A percentile compares a stretch with the other conserved stretches of the same genome.
Evolutionary conservation across 202 grass and related monocot species (phyloP).

Genomic region (Eragrostis tef): DNA sequence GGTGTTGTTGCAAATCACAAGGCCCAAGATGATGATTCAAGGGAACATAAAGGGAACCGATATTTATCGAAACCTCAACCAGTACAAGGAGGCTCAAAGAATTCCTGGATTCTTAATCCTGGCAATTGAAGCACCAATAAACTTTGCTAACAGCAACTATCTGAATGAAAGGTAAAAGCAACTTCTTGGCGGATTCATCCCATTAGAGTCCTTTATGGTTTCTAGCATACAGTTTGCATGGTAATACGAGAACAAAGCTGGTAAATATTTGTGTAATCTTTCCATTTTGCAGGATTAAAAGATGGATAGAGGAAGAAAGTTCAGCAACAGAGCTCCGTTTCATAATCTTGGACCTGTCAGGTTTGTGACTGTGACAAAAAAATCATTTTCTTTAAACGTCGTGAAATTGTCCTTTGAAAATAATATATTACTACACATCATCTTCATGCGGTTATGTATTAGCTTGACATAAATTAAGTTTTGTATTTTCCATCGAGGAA

Average conservation of each 20-base stretch:
- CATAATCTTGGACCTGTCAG: constrained; percentile 79
- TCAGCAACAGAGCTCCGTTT: constrained; percentile 50
- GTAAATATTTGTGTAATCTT: neutral
- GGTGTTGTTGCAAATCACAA: constrained; percentile 83
- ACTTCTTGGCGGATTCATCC: neutral
- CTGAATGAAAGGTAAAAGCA: constrained; percentile 82
- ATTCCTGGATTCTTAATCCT: constrained; percentile 86
- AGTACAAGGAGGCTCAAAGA: constrained; percentile 89
- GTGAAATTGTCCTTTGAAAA: neutral
- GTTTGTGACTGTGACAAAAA: constrained; percentile 43
- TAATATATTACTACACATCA: too few relatives aligned
- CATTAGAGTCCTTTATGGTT: neutral
- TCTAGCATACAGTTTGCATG: neutral
- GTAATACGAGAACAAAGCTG: neutral
- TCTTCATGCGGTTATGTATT: neutral
- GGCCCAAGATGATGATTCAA: constrained; percentile 73
- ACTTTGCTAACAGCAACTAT: constrained; percentile 90
- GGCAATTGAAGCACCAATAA: constrained; percentile 86
- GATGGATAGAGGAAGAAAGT: constrained; percentile 88
- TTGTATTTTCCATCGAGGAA: too few relatives aligned
- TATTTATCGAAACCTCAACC: constrained; percentile 79
- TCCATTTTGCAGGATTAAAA: constrained; percentile 65
- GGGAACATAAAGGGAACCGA: constrained; percentile 81
- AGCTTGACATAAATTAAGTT: neutral
- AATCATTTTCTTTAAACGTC: neutral